These are phyloP conservation scores for Geotrichum siamense DNA, from an alignment of 1,139 yeast genomes.

Conservation along the genomic window DNA sequence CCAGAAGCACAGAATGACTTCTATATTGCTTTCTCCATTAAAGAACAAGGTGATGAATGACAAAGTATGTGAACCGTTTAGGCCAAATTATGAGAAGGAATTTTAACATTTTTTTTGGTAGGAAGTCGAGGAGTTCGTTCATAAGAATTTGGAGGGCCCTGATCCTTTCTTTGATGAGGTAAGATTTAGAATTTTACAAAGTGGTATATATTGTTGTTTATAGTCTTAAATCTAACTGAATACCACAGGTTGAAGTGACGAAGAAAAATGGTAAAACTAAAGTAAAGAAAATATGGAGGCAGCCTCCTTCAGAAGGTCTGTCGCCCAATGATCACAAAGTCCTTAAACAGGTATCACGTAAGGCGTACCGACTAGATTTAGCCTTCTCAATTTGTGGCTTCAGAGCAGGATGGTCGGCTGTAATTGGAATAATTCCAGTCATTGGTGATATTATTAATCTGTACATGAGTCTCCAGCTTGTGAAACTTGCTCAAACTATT, in stretches of 20 bases:
- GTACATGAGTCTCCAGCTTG: constrained; percentile 44
- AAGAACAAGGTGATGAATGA: too few species aligned
- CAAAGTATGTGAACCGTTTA: too few species aligned
- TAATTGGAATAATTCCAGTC: constrained; percentile 62
- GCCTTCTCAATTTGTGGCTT: constrained; percentile 57
- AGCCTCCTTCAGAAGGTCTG: constrained; percentile 47
- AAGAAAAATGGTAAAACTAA: constrained; percentile 23
- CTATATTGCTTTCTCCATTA: too few species aligned
- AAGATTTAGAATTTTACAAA: not conserved
- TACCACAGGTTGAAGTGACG: constrained; percentile 21
- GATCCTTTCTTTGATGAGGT: too few species aligned
- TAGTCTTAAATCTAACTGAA: too few species aligned
- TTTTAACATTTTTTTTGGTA: too few species aligned
- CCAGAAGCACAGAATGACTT: too few species aligned
- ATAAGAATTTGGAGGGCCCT: too few species aligned
- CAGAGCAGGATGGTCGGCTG: constrained; percentile 64
- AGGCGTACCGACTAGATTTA: constrained; percentile 58
- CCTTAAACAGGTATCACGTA: constrained; percentile 47
- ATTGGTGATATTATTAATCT: constrained; percentile 51
- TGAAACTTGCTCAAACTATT: constrained; percentile 46
- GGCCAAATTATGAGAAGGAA: too few species aligned
- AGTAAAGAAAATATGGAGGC: constrained; percentile 28
- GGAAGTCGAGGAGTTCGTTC: too few species aligned
- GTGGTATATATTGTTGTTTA: not conserved
- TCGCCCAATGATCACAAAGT: constrained; percentile 48